phyloP scores from a whole-genome alignment of 257 asterid species.

The Plectranthus barbatus region DNA sequence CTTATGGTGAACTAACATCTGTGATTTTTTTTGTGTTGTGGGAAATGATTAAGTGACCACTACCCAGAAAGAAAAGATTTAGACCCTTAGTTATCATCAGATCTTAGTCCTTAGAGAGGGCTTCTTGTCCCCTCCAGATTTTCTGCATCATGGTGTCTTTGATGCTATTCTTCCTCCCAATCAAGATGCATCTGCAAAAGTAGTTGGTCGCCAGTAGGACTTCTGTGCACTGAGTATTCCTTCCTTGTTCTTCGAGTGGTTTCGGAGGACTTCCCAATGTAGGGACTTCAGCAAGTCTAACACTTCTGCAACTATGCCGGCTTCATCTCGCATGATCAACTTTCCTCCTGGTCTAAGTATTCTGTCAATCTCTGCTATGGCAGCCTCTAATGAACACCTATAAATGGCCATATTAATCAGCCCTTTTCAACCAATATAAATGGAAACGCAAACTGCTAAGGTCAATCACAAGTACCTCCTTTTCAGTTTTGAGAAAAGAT shows the following conservation, averaged over 20 bases:
- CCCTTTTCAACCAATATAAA: background rate
- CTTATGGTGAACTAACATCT: conserved; percentile 1
- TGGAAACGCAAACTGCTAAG: background rate
- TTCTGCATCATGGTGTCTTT: background rate
- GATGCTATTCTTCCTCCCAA: background rate
- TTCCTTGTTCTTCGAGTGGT: conserved; percentile 45
- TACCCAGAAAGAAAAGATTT: background rate
- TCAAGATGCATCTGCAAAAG: conserved; percentile 35
- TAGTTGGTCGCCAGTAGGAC: conserved; percentile 60
- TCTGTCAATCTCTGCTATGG: conserved; percentile 72
- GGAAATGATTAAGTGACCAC: background rate
- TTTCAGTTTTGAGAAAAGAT: conserved; percentile 62
- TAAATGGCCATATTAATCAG: background rate
- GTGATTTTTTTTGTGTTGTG: background rate
- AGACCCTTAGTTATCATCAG: background rate
- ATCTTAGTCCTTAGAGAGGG: background rate
- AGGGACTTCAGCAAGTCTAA: conserved; percentile 61
- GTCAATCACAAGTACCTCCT: conserved; percentile 36
- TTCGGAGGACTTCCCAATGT: conserved; percentile 65
- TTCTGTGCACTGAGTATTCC: conserved; percentile 71
- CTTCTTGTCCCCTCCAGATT: background rate
- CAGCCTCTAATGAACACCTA: conserved; percentile 61
- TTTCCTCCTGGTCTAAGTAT: conserved; percentile 77
- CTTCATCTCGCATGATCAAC: conserved; percentile 57
- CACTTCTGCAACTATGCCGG: conserved; percentile 42